These are phyloP conservation scores for Xylogone sp. DNA, from an alignment of 2,329 filamentous ascomycete species.

Conservation along the genomic window DNA sequence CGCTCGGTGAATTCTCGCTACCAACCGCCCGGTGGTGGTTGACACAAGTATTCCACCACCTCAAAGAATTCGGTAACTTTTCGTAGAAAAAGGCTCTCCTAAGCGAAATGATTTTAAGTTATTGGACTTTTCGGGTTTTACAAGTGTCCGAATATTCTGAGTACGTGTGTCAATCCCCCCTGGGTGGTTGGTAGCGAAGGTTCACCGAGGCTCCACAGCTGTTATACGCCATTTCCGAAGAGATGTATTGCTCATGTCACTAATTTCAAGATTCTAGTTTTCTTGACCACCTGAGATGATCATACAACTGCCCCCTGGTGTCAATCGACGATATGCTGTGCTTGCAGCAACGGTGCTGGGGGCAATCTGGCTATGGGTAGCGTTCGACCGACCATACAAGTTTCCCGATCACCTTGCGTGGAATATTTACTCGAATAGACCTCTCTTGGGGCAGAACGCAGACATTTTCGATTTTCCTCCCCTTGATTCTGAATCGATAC, in stretches of 20 bases:
- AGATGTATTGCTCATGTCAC: neutral
- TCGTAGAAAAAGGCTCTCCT: too few relatives aligned
- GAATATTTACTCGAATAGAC: slow-evolving; percentile 17
- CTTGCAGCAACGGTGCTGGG: slow-evolving; percentile 10
- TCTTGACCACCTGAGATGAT: neutral
- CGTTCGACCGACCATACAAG: slow-evolving; percentile 15
- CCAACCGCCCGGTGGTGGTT: too few relatives aligned
- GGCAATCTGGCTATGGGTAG: slow-evolving; percentile 17
- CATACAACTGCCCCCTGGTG: neutral
- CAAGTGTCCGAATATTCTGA: too few relatives aligned
- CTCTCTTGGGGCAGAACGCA: neutral
- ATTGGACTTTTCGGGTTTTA: too few relatives aligned
- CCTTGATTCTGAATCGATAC: slow-evolving; percentile 18
- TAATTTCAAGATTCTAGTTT: neutral
- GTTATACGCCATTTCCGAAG: neutral
- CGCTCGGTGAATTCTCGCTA: too few relatives aligned
- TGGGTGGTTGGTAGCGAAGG: too few relatives aligned
- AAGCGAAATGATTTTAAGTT: too few relatives aligned
- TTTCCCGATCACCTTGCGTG: slow-evolving; percentile 14
- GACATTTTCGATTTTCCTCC: slow-evolving; percentile 16
- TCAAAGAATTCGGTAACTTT: too few relatives aligned
- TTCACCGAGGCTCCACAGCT: too few relatives aligned
- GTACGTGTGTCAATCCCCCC: too few relatives aligned
- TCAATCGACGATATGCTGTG: slow-evolving; percentile 16
- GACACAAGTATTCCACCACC: too few relatives aligned